Base-by-base conservation (phyloP, 768 basidiomycete genomes). In the Pisolithus tinctorius region DNA sequence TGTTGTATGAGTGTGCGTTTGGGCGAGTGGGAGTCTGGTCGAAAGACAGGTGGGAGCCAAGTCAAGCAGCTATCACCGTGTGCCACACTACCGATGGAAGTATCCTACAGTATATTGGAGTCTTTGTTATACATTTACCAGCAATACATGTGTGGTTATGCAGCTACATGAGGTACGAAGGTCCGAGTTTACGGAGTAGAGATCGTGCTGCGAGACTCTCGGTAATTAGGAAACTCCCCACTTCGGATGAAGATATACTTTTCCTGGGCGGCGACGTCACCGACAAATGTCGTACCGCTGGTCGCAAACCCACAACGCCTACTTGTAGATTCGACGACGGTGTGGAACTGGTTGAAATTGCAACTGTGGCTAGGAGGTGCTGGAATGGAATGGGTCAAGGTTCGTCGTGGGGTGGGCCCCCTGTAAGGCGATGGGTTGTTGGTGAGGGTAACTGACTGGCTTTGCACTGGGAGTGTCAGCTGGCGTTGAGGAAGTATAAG, bases 391-490 rank as follows among this genome's bases (percentile, higher is more conserved):
- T 53, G 8, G 6, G 45, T 40, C 26, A 52, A 48, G 16, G 44
- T 14, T 31, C 52, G 49, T 0, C 5, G 54, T 26, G 44, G 44
- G 14, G 26, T 25, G n/a, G 13, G 1, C 10, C 39, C 11, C 37
- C 26, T 23, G 41, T 47, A 20, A 31, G 27, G 4, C 60, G 58
- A 44, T 48, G 53, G 36, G 54, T 52, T 34, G 58, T 53, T 37
- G 65, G 65, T 46, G 64, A 57, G 8, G 64, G 61, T 17, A 47
- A 47, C 25, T n/a, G 48, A 40, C 25, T 42, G 39, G 29, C 26
- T 40, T 23, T 36, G 37, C 14, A 43, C 27, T 45, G 61, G 49
- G 1, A 54, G 11, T 13, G 42, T 45, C 16, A 45, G 48, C 36
- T 50, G 55, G 29, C 34, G 29, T 39, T 38, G 55, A 11, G 55